phyloP scores from a whole-genome alignment of 768 basidiomycete genomes.

The Kwoniella newhampshirensis region DNA sequence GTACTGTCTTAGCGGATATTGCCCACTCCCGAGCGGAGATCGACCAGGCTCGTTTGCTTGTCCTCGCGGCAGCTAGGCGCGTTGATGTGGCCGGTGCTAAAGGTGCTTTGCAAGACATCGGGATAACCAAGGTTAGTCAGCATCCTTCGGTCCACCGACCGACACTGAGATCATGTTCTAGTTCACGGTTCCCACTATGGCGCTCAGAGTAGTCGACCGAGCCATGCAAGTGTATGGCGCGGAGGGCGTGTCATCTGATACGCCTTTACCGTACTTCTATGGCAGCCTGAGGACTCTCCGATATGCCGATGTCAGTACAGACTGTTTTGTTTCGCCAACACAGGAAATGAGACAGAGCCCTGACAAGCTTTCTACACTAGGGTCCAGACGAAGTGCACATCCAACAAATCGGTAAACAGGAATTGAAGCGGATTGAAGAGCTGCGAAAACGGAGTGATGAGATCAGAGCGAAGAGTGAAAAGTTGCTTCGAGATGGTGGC shows the following conservation, averaged over 20 bases:
- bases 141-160: neutral
- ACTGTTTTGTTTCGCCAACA: no score
- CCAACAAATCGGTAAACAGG: constrained; percentile 88
- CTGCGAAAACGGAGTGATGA: constrained; percentile 51
- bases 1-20: constrained; percentile 84
- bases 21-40: constrained; percentile 91
- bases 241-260: constrained; percentile 92
- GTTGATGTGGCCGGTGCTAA: constrained; percentile 90
- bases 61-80: constrained; percentile 86
- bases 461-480: constrained; percentile 27
- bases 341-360: no score
- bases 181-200: constrained; percentile 94
- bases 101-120: constrained; percentile 94
- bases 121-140: constrained; percentile 79
- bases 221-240: constrained; percentile 94
- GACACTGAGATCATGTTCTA: constrained; percentile 49
- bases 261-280: constrained; percentile 72
- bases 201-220: constrained; percentile 82
- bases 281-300: constrained; percentile 82
- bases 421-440: constrained; percentile 72
- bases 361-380: constrained; percentile 6
- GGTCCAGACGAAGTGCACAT: constrained; percentile 73
- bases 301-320: constrained; percentile 54
- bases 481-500: constrained; percentile 16
- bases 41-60: constrained; percentile 79